These are phyloP conservation scores for Dactylonectria macrodidyma DNA, from an alignment of 2,329 filamentous ascomycete species.

Conservation along the genomic window DNA sequence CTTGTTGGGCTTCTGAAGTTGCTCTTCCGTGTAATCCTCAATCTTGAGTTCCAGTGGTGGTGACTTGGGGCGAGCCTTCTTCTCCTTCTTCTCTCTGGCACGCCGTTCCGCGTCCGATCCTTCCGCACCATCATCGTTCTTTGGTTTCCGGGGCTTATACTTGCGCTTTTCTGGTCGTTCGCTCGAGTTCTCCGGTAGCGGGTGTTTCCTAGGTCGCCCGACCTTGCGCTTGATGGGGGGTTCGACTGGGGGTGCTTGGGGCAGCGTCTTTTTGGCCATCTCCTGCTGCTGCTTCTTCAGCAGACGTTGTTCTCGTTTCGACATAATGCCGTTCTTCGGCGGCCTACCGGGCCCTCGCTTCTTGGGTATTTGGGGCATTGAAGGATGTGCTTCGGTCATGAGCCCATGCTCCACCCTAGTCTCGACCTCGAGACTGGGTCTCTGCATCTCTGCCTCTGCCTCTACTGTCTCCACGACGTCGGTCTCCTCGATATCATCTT, in stretches of 20 bases:
- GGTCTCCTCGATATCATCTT: constrained; percentile 47
- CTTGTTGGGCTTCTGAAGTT: constrained; percentile 73
- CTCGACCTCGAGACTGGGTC: constrained; percentile 42
- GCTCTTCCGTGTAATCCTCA: constrained; percentile 70
- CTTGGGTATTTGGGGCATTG: constrained; percentile 67
- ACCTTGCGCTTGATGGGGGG: constrained; percentile 75
- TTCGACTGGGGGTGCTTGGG: constrained; percentile 63
- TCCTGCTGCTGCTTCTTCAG: constrained; percentile 70
- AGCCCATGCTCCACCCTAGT: constrained; percentile 49
- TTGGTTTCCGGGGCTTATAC: constrained; percentile 75
- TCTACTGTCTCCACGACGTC: constrained; percentile 48
- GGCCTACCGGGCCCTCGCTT: constrained; percentile 85
- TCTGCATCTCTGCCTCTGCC: constrained; percentile 45
- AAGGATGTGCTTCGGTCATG: constrained; percentile 52
- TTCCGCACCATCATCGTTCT: constrained; percentile 67
- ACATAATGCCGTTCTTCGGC: constrained; percentile 88
- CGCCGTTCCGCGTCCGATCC: constrained; percentile 70
- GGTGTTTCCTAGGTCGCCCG: constrained; percentile 75
- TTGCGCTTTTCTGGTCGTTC: constrained; percentile 75
- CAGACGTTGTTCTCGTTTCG: constrained; percentile 79
- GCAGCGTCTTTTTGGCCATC: constrained; percentile 65
- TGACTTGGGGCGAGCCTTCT: constrained; percentile 72
- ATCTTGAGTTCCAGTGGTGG: constrained; percentile 70
- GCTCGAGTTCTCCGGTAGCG: constrained; percentile 68
- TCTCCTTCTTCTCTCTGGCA: constrained; percentile 72